Percentiles rank a stretch among this genome's conserved stretches.
Conservation (phyloP, 352 stramenopile species). For the Pythium folliculosum region DNA sequence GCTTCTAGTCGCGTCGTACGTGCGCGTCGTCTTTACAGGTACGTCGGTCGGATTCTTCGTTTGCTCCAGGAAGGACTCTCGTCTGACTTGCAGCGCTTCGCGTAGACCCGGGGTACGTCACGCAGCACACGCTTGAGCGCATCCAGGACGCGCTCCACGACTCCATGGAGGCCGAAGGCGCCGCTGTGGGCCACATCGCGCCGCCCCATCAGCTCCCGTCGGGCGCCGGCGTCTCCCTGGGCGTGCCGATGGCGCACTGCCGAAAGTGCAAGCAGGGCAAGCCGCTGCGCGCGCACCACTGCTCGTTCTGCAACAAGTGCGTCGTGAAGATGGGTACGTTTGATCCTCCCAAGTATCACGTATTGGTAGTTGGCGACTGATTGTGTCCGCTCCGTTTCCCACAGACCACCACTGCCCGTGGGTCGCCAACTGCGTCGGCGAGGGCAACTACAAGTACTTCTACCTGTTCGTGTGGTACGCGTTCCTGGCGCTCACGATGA, state of each 20-base stretch:
- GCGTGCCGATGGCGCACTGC: constrained; percentile 36
- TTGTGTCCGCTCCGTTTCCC: background rate
- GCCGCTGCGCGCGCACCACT: constrained; percentile 83
- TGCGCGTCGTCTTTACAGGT: constrained; percentile 80
- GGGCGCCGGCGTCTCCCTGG: background rate
- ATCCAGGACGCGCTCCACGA: constrained; percentile 64
- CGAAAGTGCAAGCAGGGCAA: constrained; percentile 71
- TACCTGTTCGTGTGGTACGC: constrained; percentile 84
- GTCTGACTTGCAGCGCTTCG: background rate
- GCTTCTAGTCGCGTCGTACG: constrained; percentile 61
- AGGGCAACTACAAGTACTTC: constrained; percentile 89
- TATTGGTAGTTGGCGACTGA: background rate
- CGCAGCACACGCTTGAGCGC: constrained; percentile 52
- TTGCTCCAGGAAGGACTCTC: no score
- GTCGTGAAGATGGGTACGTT: constrained; percentile 83
- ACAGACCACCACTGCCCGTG: constrained; percentile 98
- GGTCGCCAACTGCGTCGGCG: constrained; percentile 87
- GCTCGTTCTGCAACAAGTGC: constrained; percentile 84
- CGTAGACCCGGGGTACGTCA: constrained; percentile 82
- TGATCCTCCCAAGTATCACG: background rate
- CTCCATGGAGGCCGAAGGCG: constrained; percentile 49
- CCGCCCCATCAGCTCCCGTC: constrained; percentile 13
- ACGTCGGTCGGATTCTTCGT: background rate
- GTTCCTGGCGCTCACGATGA: constrained; percentile 65
- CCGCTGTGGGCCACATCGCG: constrained; percentile 10